Conservation (phyloP, 2,329 filamentous ascomycete genomes). For the Cyanodermella asteris region DNA sequence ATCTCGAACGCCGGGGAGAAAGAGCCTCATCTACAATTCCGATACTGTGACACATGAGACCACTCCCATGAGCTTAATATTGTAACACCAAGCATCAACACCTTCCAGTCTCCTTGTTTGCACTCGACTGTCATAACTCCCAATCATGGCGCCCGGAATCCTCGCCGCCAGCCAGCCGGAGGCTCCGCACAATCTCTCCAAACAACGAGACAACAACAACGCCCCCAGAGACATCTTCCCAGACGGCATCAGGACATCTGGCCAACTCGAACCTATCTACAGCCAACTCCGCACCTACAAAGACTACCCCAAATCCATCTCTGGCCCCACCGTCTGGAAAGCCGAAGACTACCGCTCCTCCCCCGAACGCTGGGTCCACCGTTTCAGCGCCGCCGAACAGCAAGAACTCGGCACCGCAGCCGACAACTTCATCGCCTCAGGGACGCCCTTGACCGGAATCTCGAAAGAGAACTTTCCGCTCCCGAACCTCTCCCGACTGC, state of each 20-base stretch:
- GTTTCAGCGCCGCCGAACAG: constrained; percentile 43
- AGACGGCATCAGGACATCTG: constrained; percentile 44
- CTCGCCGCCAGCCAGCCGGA: too few relatives aligned
- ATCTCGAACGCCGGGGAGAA: too few relatives aligned
- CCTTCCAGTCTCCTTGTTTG: too few relatives aligned
- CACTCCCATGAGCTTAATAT: too few relatives aligned
- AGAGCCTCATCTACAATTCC: too few relatives aligned
- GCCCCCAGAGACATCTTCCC: constrained; percentile 35
- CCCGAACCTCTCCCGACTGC: constrained; percentile 30
- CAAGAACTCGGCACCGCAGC: constrained; percentile 43
- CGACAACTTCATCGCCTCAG: constrained; percentile 44
- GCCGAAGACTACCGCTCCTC: constrained; percentile 39
- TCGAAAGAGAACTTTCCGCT: constrained; percentile 41
- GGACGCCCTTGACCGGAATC: constrained; percentile 50
- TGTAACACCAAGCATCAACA: too few relatives aligned
- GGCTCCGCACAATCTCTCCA: too few relatives aligned
- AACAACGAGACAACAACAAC: too few relatives aligned
- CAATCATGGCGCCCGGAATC: too few relatives aligned
- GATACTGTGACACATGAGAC: too few relatives aligned
- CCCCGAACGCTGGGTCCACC: constrained; percentile 51
- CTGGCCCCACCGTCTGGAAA: constrained; percentile 51
- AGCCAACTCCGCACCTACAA: constrained; percentile 43
- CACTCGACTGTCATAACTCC: too few relatives aligned
- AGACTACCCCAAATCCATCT: constrained; percentile 48
- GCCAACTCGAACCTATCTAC: constrained; percentile 50